These are phyloP conservation scores for Prunus armeniaca DNA, from an alignment of 306 rosid genomes.

Conservation along the genomic window DNA sequence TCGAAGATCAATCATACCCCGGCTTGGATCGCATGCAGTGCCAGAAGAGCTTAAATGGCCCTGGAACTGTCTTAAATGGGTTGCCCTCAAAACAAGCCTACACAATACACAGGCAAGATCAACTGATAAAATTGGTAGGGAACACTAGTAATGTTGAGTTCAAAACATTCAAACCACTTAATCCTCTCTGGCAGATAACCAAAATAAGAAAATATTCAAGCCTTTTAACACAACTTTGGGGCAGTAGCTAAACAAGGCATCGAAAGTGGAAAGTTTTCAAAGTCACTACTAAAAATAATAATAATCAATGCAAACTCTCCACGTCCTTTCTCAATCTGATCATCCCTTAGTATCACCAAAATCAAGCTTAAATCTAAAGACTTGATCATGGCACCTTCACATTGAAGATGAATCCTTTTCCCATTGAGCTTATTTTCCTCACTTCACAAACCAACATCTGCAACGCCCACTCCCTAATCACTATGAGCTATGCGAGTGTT, in stretches of 20 bases:
- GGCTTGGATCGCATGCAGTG: constrained; percentile 98
- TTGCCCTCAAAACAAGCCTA: constrained; percentile 97
- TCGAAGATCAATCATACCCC: constrained; percentile 38
- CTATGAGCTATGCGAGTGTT: not conserved
- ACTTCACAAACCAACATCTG: not conserved
- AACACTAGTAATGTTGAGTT: not conserved
- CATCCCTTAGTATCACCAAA: not conserved
- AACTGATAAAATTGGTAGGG: not conserved
- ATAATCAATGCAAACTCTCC: not conserved
- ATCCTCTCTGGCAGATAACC: not conserved
- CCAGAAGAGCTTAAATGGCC: constrained; percentile 97
- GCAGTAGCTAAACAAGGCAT: not conserved
- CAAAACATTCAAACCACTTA: not conserved
- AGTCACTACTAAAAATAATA: not conserved
- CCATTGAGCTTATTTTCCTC: not conserved
- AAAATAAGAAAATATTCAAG: not conserved
- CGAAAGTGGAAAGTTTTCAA: not conserved
- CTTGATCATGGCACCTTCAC: not conserved
- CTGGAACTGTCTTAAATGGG: constrained; percentile 94
- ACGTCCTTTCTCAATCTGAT: not conserved
- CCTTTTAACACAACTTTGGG: not conserved
- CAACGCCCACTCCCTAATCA: not conserved
- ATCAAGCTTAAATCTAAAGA: not conserved
- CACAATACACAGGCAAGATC: constrained; percentile 19
- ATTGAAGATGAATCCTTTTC: not conserved